Conservation (phyloP, 345 rosid genomes). For the Bruguiera parviflora region DNA sequence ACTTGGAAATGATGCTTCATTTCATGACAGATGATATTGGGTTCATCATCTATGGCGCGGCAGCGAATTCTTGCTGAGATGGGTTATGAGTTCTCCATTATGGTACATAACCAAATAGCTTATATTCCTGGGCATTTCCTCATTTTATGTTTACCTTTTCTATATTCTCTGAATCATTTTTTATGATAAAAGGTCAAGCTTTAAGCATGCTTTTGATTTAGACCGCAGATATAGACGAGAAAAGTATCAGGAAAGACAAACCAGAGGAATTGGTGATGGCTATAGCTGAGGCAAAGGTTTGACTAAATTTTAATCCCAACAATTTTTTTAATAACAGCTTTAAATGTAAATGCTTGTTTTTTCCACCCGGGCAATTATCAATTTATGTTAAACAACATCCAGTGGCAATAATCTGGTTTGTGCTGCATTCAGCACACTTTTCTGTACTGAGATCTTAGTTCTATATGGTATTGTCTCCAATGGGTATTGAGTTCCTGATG, state of each 20-base stretch:
- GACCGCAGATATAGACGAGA: constrained; percentile 35
- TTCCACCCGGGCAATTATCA: not conserved
- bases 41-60: constrained; percentile 26
- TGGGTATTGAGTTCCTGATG: not conserved
- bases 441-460: not conserved
- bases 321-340: not conserved
- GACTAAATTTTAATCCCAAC: not conserved
- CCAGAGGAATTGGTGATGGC: constrained; percentile 35
- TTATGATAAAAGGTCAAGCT: not conserved
- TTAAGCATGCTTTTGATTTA: not conserved
- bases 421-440: not conserved
- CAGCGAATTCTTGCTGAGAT: constrained; percentile 24
- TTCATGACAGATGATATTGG: constrained; percentile 27
- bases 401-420: not conserved
- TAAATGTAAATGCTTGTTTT: not conserved
- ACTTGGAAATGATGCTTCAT: not conserved
- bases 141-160: not conserved
- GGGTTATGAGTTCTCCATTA: constrained; percentile 28
- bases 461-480: not conserved
- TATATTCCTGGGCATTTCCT: not conserved
- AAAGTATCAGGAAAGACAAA: constrained; percentile 27
- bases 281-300: constrained; percentile 34
- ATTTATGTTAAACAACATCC: not conserved
- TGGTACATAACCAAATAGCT: constrained; percentile 14
- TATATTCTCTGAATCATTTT: not conserved